phyloP scores from a whole-genome alignment of 2,329 filamentous ascomycete species.

The Thielaviopsis punctulata region DNA sequence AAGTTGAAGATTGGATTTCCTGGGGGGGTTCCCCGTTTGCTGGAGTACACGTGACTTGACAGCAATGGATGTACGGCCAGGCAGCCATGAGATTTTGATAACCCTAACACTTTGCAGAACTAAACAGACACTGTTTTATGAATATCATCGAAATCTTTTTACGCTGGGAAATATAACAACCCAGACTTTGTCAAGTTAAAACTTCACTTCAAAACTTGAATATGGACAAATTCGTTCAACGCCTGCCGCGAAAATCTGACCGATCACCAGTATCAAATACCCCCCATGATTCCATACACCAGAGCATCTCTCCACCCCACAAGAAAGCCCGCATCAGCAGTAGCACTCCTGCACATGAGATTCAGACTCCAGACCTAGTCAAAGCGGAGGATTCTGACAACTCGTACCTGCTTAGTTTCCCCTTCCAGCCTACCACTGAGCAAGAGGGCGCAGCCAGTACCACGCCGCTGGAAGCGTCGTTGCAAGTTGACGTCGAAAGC shows the following conservation, averaged over 20 bases:
- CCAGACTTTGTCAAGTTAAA: too few relatives aligned
- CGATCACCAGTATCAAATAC: neutral
- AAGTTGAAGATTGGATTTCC: neutral
- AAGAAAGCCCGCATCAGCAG: constrained; percentile 2
- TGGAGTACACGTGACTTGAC: too few relatives aligned
- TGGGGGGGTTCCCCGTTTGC: too few relatives aligned
- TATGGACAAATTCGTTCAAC: neutral
- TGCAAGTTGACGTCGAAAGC: neutral
- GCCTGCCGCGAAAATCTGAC: neutral
- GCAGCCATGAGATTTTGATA: too few relatives aligned
- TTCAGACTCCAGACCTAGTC: neutral
- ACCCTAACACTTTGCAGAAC: too few relatives aligned
- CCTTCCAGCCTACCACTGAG: neutral
- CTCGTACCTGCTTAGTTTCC: neutral
- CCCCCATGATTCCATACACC: neutral
- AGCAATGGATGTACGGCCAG: too few relatives aligned
- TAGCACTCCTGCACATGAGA: neutral
- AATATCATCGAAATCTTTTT: too few relatives aligned
- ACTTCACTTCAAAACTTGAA: neutral
- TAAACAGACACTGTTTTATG: too few relatives aligned
- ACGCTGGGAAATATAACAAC: too few relatives aligned
- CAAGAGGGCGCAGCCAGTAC: neutral
- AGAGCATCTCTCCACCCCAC: neutral
- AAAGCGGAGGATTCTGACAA: neutral
- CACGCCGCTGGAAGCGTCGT: neutral